phyloP scores from a whole-genome alignment of 2,329 filamentous ascomycete genomes.

The Capronia epimyces region DNA sequence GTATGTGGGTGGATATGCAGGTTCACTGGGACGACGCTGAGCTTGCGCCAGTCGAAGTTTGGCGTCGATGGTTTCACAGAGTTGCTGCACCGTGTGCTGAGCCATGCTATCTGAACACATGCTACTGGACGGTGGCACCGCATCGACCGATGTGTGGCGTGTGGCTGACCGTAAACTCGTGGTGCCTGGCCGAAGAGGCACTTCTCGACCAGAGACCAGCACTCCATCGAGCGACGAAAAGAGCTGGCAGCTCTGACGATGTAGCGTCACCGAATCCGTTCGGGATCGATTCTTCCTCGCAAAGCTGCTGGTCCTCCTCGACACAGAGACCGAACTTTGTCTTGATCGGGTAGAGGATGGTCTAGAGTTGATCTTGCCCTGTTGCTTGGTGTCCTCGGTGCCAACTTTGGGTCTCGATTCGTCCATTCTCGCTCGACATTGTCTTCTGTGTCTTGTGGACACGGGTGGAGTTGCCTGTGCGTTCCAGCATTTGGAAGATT shows the following conservation, averaged over 20 bases:
- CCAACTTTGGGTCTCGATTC: not conserved
- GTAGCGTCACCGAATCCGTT: constrained; percentile 11
- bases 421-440: not conserved
- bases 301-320: constrained; percentile 14
- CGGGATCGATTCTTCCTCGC: not conserved
- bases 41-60: not conserved
- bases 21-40: not conserved
- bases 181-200: constrained; percentile 15
- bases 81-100: not conserved
- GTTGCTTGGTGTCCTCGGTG: not conserved
- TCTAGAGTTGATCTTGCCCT: not conserved
- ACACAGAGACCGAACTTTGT: constrained; percentile 5
- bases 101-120: not conserved
- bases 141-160: constrained; percentile 14
- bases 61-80: constrained; percentile 12
- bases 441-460: not conserved
- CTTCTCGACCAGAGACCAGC: constrained; percentile 15
- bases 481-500: not conserved
- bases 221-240: constrained; percentile 21
- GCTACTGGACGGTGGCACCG: not conserved
- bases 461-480: not conserved
- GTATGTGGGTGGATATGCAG: not conserved
- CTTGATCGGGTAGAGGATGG: constrained; percentile 5
- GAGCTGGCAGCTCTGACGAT: constrained; percentile 17
- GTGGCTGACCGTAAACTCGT: constrained; percentile 12